phyloP scores from a whole-genome alignment of 306 rosid genomes.

The Lathyrus sativus region DNA sequence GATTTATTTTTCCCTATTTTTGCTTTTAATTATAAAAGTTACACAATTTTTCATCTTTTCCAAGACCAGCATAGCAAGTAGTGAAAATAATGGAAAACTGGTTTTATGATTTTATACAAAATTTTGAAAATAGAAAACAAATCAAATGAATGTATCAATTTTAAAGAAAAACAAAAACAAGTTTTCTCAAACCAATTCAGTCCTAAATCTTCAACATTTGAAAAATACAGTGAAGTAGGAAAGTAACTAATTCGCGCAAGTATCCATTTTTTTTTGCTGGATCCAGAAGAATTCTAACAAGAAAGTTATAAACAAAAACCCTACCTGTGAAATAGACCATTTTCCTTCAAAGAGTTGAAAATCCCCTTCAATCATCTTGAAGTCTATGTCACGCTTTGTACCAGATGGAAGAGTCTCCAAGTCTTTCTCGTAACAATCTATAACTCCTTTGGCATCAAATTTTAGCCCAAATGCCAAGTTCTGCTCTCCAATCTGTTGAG shows the following conservation, averaged over 20 bases:
- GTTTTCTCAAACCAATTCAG: neutral
- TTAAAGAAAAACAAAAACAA: neutral
- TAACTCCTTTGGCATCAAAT: constrained; percentile 76
- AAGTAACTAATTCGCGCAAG: constrained; percentile 1
- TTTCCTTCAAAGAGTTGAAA: constrained; percentile 82
- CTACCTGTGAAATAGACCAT: constrained; percentile 88
- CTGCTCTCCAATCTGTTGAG: constrained; percentile 77
- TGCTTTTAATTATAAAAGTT: neutral
- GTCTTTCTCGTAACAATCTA: constrained; percentile 84
- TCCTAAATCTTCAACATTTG: constrained; percentile 5
- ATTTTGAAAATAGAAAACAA: neutral
- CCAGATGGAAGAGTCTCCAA: constrained; percentile 62
- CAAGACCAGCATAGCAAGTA: neutral
- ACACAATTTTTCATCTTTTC: constrained; percentile 7
- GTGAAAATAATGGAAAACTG: neutral
- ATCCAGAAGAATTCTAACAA: constrained; percentile 19
- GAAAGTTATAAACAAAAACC: constrained; percentile 28
- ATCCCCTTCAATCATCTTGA: constrained; percentile 91
- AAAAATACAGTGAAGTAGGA: constrained; percentile 10
- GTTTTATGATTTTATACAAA: constrained; percentile 2
- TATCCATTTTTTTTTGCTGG: constrained; percentile 22
- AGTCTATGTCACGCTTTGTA: constrained; percentile 73
- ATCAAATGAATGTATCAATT: neutral
- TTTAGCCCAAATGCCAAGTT: constrained; percentile 80
- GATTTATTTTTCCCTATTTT: no score